Conservation (phyloP, 495 filamentous ascomycete species). For the Penicillium ochrochloron region DNA sequence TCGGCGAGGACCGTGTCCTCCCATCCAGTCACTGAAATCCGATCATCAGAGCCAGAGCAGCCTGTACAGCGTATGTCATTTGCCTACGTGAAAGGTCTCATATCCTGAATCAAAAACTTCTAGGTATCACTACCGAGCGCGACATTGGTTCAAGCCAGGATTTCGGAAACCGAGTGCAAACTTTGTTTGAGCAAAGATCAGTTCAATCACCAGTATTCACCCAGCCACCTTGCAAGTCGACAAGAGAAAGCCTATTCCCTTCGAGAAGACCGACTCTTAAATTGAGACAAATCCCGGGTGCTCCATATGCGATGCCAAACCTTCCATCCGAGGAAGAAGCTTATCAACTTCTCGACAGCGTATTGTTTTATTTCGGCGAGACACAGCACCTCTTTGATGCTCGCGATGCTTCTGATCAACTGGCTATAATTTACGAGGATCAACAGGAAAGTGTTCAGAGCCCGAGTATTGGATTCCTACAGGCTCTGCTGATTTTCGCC, state of each 20-base stretch:
- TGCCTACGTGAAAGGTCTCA: accelerated
- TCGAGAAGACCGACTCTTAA: not conserved
- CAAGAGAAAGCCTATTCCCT: conserved; percentile 8
- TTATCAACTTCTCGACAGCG: conserved; percentile 9
- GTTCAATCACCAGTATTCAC: not conserved
- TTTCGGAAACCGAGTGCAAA: conserved; percentile 13
- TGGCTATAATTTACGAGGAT: conserved; percentile 7
- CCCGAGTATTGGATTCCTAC: conserved; percentile 5
- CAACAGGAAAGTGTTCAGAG: not conserved
- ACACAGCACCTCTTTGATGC: conserved; percentile 17
- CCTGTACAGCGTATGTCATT: not conserved
- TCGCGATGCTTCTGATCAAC: conserved; percentile 15
- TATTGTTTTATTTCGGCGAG: conserved; percentile 16
- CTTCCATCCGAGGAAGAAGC: conserved; percentile 10
- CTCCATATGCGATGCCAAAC: not conserved
- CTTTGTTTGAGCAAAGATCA: conserved; percentile 10
- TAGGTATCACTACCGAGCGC: conserved; percentile 15
- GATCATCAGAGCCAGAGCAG: not conserved
- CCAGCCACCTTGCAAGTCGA: not conserved
- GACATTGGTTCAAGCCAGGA: conserved; percentile 19
- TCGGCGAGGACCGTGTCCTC: not conserved
- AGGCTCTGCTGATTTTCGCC: conserved; percentile 13
- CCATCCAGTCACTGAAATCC: not conserved
- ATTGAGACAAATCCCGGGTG: not conserved
- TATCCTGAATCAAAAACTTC: not conserved